A percentile compares a stretch with the other conserved stretches of the same genome.
Conservation (phyloP, 352 stramenopile species). For the Pythium pyrilobum region DNA sequence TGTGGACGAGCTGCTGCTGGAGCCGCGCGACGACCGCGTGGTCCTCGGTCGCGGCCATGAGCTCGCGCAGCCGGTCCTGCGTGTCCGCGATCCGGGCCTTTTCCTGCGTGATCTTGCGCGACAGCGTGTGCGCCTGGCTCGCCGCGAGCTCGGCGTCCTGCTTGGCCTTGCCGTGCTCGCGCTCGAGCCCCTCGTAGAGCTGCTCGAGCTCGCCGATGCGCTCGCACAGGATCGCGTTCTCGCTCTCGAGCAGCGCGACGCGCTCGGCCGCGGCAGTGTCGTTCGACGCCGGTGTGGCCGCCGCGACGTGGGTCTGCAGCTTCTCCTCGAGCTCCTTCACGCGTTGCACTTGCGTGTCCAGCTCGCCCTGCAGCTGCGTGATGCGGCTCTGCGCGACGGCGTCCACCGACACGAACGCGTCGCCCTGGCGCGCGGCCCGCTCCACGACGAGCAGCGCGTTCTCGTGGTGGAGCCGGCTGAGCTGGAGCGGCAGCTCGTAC, state of each 20-base stretch:
- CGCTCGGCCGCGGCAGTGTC: background rate
- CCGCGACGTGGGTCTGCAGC: background rate
- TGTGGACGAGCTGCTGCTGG: conserved; percentile 87
- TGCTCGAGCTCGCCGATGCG: conserved; percentile 72
- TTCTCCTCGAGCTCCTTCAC: conserved; percentile 49
- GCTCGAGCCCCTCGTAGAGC: conserved; percentile 57
- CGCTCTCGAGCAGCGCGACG: conserved; percentile 28
- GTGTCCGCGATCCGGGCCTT: conserved; percentile 48
- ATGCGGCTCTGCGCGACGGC: conserved; percentile 31
- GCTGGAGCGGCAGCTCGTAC: conserved; percentile 37
- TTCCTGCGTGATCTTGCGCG: conserved; percentile 30
- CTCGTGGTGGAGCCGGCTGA: conserved; percentile 41
- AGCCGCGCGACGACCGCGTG: conserved; percentile 87
- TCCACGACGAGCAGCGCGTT: conserved; percentile 44
- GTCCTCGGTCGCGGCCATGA: conserved; percentile 83
- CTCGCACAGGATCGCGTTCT: conserved; percentile 57
- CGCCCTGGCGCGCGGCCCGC: conserved; percentile 13
- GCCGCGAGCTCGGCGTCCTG: conserved; percentile 58
- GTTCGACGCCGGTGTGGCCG: background rate
- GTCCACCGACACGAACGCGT: conserved; percentile 10
- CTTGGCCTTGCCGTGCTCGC: conserved; percentile 60
- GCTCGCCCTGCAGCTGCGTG: conserved; percentile 43
- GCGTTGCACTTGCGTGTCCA: conserved; percentile 28
- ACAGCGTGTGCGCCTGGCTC: conserved; percentile 53
- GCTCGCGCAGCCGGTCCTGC: conserved; percentile 56